phyloP scores from a whole-genome alignment of 1,139 yeast genomes.

The Kodamaea derodonti region DNA sequence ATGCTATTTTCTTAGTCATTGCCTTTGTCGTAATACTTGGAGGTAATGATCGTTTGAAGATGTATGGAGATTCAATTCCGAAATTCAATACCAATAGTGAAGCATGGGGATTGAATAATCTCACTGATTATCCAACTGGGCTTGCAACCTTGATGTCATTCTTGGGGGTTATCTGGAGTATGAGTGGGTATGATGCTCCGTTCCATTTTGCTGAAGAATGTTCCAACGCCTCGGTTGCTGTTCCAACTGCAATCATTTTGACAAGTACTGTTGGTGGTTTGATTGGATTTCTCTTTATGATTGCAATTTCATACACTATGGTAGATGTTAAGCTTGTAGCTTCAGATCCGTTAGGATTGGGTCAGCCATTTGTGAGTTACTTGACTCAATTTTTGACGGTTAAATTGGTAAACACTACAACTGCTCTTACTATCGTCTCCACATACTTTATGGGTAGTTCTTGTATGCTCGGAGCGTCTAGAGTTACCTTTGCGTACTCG shows the following conservation, averaged over 20 bases:
- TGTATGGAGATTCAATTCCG: slow-evolving; percentile 21
- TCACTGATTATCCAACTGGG: slow-evolving; percentile 67
- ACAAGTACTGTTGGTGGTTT: slow-evolving; percentile 60
- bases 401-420: slow-evolving; percentile 47
- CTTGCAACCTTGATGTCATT: slow-evolving; percentile 57
- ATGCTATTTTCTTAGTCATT: slow-evolving; percentile 48
- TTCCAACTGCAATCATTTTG: slow-evolving; percentile 63
- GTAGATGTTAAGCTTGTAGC: slow-evolving; percentile 50
- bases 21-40: slow-evolving; percentile 56
- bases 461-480: slow-evolving; percentile 64
- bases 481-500: slow-evolving; percentile 66
- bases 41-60: slow-evolving; percentile 41
- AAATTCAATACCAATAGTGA: slow-evolving; percentile 48
- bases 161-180: slow-evolving; percentile 68
- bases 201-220: slow-evolving; percentile 73
- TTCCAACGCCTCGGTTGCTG: slow-evolving; percentile 56
- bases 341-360: slow-evolving; percentile 47
- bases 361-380: slow-evolving; percentile 65
- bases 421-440: slow-evolving; percentile 54
- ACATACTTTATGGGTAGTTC: slow-evolving; percentile 66
- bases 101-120: slow-evolving; percentile 58
- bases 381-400: slow-evolving; percentile 48
- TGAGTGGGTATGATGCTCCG: slow-evolving; percentile 74
- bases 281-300: slow-evolving; percentile 59
- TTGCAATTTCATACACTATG: slow-evolving; percentile 62